Evolutionary conservation across 2,329 filamentous ascomycete genomes (phyloP), one percentile per base, ranked within the genome.

Genomic region (Colletotrichum acutatum): DNA sequence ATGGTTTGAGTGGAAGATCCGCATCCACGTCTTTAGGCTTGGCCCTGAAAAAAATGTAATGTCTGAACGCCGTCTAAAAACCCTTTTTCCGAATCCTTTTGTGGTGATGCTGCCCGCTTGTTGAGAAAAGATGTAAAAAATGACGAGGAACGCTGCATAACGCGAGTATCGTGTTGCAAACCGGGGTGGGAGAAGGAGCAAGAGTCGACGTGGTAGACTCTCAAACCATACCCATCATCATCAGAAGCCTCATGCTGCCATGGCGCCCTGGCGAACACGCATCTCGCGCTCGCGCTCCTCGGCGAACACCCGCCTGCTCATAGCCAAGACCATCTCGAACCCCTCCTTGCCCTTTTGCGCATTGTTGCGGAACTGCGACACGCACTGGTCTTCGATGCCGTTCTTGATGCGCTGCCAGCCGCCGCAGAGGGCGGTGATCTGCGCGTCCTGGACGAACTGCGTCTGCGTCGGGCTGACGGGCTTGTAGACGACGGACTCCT

Each of bases 321-420:
- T 98, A 81, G 95, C 94, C 37, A 99, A 88, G 9, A 99, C 97
- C 75, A 93, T 91, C 86, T 99, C 97, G 81, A 99, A 99, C 1
- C 97, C 97, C 83, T 98, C 95, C 76, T 93, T 92, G 76, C 97
- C 97, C 84, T 94, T 95, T 77, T 88, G 88, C 28, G 97, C 96
- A 80, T 99, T 99, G 83, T 99, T 95, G 77, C 91, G 90, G 86
- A 99, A 99, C 67, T 95, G 88, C 76, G 93, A 93, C 57, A 98
- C 93, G 54, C 95, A 93, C 65, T 94, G 92, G 78, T 98, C 95
- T 86, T 99, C 97, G 78, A 99, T 97, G 81, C 92, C 94, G 84
- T 97, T 98, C 88, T 95, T 97, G 81, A 98, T 95, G 81, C 95
- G 95, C 85, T 98, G 94, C 95, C 97, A 99, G 74, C 97, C 97